Evolutionary conservation across 108 stramenopile species (phyloP), one percentile per base, ranked within the genome.

Genomic region (Cyclotella baltica): DNA sequence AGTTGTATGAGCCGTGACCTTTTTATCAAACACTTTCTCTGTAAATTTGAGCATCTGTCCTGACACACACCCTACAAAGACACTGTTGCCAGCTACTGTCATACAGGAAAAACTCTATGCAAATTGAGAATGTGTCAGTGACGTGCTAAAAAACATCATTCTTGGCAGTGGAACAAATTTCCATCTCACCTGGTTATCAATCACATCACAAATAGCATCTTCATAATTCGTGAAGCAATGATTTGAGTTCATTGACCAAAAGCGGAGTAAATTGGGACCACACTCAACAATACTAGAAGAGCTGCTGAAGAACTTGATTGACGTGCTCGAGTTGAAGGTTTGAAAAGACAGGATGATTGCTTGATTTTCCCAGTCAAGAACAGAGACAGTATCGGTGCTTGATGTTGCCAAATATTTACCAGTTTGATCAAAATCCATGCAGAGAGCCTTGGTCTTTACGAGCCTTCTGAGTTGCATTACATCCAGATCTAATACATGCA

Each of bases 331-430:
- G 2, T 43, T 57, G 62, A 65, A 68, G 0, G 76, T 69, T 50
- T 47, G 67, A 19, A 59, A 50, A 16, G 76, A 75, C 25, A 34
- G 67, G 16, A 77, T 31, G 0, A 37, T n/a, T 2, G 2, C 53
- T 0, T 86, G 88, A 36, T 81, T 85, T 35, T 75, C 63, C 84
- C 88, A 86, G 59, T 90, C 89, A 50, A 73, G 84, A 13, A 93
- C 67, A 29, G 61, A 75, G 59, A 87, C 83, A 65, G 40, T n/a
- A 3, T 89, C 88, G 29, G 38, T 40, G 19, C 88, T 88, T 16
- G 86, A 55, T 25, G 87, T 62, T 13, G 84, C 78, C 40, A 92
- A 67, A 40, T 53, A 48, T 9, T 65, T 51, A 1, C 87, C 92
- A 30, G 81, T 85, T 20, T 66, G 48, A 52, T 79, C 86, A 62